Conservation (phyloP, 306 rosid species). For the Lithocarpus polystachyus region DNA sequence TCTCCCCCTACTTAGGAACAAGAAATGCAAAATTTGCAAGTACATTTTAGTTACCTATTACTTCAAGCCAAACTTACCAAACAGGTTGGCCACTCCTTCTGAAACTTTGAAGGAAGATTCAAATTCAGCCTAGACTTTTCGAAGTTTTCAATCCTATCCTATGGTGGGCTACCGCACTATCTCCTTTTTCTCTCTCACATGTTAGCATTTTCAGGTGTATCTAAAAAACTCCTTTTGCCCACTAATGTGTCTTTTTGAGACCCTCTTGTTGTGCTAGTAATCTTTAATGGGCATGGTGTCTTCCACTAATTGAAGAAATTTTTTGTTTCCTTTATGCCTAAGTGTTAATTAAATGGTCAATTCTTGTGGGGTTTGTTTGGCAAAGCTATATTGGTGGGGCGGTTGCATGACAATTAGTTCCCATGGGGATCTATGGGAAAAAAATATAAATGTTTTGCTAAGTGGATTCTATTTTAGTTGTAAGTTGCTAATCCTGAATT, state of each 20-base stretch:
- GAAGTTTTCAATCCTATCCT: slow-evolving; percentile 19
- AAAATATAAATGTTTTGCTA: too few relatives aligned
- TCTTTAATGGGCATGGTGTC: slow-evolving; percentile 38
- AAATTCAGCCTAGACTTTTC: background rate
- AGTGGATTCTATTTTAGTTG: too few relatives aligned
- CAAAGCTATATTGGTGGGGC: too few relatives aligned
- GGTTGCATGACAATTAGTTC: too few relatives aligned
- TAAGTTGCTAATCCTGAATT: too few relatives aligned
- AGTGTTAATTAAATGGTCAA: too few relatives aligned
- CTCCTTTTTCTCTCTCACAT: background rate
- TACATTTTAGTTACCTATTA: background rate
- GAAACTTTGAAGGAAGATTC: background rate
- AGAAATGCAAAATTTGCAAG: too few relatives aligned
- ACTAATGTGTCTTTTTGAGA: slow-evolving; percentile 23
- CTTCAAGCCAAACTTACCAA: background rate
- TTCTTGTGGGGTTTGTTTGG: too few relatives aligned
- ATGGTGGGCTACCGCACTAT: slow-evolving; percentile 43
- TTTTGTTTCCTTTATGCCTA: slow-evolving; percentile 22
- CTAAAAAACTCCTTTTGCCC: slow-evolving; percentile 35
- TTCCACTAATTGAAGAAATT: slow-evolving; percentile 44
- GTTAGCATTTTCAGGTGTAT: slow-evolving; percentile 21
- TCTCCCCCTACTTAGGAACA: too few relatives aligned
- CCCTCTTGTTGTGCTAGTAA: slow-evolving; percentile 15
- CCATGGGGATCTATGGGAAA: too few relatives aligned
- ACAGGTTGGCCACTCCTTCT: background rate